A percentile compares a stretch with the other conserved stretches of the same genome.
phyloP scores from a whole-genome alignment of 2,329 filamentous ascomycete genomes.

The Colletotrichum zoysiae region DNA sequence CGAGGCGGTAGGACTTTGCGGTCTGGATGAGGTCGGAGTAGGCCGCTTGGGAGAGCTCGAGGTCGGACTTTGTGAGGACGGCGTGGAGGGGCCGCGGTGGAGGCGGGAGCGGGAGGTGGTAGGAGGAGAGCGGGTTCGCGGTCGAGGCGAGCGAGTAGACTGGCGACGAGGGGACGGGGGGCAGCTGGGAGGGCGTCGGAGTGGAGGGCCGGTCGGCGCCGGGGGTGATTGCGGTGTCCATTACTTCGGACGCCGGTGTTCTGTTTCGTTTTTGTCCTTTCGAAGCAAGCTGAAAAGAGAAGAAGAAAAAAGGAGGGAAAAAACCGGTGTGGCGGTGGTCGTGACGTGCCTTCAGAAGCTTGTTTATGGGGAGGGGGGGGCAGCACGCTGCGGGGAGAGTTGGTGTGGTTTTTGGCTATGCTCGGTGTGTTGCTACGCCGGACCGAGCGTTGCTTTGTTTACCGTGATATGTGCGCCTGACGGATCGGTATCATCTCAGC shows the following conservation, averaged over 20 bases:
- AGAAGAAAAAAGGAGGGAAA: neutral
- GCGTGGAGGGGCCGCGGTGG: slow-evolving; percentile 69
- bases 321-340: neutral
- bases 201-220: slow-evolving; percentile 53
- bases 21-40: slow-evolving; percentile 72
- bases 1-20: slow-evolving; percentile 73
- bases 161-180: slow-evolving; percentile 72
- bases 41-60: slow-evolving; percentile 71
- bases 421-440: slow-evolving; percentile 14
- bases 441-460: slow-evolving; percentile 1
- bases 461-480: neutral
- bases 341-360: neutral
- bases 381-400: slow-evolving; percentile 14
- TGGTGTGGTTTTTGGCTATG: neutral
- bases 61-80: slow-evolving; percentile 73
- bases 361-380: slow-evolving; percentile 10
- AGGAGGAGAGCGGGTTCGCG: slow-evolving; percentile 69
- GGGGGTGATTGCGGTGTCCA: slow-evolving; percentile 51
- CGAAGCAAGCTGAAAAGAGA: neutral
- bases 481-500: neutral
- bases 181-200: slow-evolving; percentile 68
- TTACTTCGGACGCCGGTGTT: slow-evolving; percentile 36
- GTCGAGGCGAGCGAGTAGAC: slow-evolving; percentile 74
- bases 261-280: neutral
- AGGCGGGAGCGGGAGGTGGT: slow-evolving; percentile 71